Evolutionary conservation across 345 rosid species (phyloP).

Genomic region (Bretschneidera sinensis): DNA sequence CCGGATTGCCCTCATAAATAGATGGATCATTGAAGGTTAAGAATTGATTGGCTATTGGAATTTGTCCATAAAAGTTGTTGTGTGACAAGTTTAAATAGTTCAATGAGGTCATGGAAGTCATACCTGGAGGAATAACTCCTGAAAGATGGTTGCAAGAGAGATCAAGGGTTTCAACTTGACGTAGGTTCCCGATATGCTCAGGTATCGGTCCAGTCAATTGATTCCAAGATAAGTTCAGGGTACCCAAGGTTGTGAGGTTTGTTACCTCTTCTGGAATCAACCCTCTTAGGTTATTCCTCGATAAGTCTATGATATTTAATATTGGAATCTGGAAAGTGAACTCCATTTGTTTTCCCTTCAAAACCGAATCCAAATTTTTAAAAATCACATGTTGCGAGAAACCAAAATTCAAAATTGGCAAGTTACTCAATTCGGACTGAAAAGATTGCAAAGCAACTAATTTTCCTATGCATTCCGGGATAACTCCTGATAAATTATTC

Average conservation of each 20-base stretch:
- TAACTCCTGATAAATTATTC: constrained; percentile 14
- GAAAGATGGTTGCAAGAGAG: constrained; percentile 23
- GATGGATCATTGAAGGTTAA: constrained; percentile 18
- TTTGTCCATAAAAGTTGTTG: constrained; percentile 27
- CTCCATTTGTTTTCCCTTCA: neutral
- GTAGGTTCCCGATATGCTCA: constrained; percentile 8
- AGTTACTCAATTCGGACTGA: too few relatives aligned
- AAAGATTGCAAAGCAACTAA: neutral
- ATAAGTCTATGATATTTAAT: constrained; percentile 19
- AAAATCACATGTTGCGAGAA: too few relatives aligned
- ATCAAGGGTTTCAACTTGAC: constrained; percentile 24
- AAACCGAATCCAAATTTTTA: neutral
- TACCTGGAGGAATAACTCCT: constrained; percentile 24
- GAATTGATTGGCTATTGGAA: constrained; percentile 22
- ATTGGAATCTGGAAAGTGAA: neutral
- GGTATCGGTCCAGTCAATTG: constrained; percentile 22
- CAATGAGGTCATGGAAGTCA: constrained; percentile 12
- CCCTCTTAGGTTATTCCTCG: constrained; percentile 23
- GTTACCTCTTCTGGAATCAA: constrained; percentile 11
- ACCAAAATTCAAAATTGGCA: too few relatives aligned
- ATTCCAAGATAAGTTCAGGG: constrained; percentile 28
- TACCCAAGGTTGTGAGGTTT: constrained; percentile 8
- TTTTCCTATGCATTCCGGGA: constrained; percentile 15
- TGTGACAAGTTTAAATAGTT: constrained; percentile 21
- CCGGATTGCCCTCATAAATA: constrained; percentile 14